Evolutionary conservation across 108 stramenopile genomes (phyloP).

Genomic region (Asterionellopsis glacialis): DNA sequence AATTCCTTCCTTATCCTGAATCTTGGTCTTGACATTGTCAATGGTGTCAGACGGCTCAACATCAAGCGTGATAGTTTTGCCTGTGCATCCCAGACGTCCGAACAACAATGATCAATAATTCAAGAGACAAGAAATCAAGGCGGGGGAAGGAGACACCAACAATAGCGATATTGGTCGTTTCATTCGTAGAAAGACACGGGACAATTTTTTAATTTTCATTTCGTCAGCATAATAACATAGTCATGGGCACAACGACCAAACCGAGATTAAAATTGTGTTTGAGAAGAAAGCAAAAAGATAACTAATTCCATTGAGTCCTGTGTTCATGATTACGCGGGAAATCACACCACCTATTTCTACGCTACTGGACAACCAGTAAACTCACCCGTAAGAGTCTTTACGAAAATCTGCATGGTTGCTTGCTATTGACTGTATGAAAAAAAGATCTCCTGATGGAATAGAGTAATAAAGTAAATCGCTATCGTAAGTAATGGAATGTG

Average conservation of each 20-base stretch:
- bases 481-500: too few relatives aligned
- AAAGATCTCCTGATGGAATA: neutral
- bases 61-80: conserved; percentile 98
- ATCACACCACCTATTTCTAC: too few relatives aligned
- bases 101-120: neutral
- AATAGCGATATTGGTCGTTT: too few relatives aligned
- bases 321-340: too few relatives aligned
- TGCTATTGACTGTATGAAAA: neutral
- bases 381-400: conserved; percentile 96
- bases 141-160: neutral
- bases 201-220: neutral
- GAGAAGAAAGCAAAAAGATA: neutral
- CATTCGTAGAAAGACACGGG: too few relatives aligned
- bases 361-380: too few relatives aligned
- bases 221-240: neutral
- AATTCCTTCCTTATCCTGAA: conserved; percentile 96
- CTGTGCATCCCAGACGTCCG: conserved; percentile 29
- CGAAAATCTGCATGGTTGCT: conserved; percentile 74
- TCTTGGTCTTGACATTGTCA: conserved; percentile 94
- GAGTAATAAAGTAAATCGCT: neutral
- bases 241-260: neutral
- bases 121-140: neutral
- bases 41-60: conserved; percentile 97
- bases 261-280: neutral
- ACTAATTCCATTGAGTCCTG: neutral